phyloP scores from a whole-genome alignment of 495 filamentous ascomycete genomes.

The Tuber microsphaerosporum region DNA sequence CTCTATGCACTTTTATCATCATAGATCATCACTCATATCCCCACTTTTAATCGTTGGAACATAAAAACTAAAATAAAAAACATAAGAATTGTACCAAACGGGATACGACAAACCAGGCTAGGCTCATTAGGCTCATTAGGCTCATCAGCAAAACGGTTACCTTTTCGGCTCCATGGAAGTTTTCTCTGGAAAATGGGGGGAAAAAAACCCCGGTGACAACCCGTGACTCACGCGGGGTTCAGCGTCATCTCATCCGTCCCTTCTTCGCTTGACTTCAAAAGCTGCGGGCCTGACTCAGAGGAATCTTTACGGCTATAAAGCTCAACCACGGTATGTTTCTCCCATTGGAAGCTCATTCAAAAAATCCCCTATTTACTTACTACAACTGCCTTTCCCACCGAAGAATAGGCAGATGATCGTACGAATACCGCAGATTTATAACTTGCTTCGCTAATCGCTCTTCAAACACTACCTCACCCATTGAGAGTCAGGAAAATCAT shows the following conservation, averaged over 20 bases:
- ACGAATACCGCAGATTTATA: not conserved
- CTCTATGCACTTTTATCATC: constrained; percentile 15
- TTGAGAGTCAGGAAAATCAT: not conserved
- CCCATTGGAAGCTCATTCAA: not conserved
- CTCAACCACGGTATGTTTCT: not conserved
- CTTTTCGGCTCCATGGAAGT: not conserved
- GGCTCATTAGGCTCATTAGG: too few relatives aligned
- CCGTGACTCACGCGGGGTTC: not conserved
- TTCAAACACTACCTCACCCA: not conserved
- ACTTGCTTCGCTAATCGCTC: not conserved
- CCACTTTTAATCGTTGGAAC: not conserved
- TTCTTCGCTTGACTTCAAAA: not conserved
- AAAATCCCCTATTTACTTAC: not conserved
- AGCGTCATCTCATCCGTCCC: not conserved
- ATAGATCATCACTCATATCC: constrained; percentile 27
- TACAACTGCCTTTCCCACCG: not conserved
- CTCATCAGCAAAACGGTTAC: not conserved
- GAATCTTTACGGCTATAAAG: not conserved
- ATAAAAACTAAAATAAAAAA: not conserved
- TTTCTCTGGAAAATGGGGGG: not conserved
- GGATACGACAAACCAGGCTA: not conserved
- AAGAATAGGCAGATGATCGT: not conserved
- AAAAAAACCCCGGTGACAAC: not conserved
- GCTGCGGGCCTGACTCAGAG: not conserved
- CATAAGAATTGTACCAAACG: not conserved